These are phyloP conservation scores for Pyronema domesticum DNA, from an alignment of 495 filamentous ascomycete species.

Conservation along the genomic window DNA sequence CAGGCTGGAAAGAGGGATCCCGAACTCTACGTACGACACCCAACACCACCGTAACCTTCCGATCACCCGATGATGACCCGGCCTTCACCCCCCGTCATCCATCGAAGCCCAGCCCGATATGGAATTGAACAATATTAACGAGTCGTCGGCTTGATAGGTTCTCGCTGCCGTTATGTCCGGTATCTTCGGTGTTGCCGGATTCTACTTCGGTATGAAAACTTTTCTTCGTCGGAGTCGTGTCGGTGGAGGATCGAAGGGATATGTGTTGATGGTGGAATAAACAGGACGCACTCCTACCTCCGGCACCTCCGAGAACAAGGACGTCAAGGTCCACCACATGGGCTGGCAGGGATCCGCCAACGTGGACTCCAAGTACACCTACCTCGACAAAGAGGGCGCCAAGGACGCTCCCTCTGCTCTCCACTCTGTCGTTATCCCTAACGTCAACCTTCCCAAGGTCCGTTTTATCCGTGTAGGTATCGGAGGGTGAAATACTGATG, in stretches of 20 bases:
- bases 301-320: slow-evolving; percentile 55
- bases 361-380: slow-evolving; percentile 30
- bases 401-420: slow-evolving; percentile 86
- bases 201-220: slow-evolving; percentile 46
- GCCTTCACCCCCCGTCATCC: background rate
- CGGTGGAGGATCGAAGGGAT: background rate
- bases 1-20: slow-evolving; percentile 58
- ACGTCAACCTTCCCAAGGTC: slow-evolving; percentile 86
- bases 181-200: slow-evolving; percentile 73
- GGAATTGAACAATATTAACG: background rate
- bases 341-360: slow-evolving; percentile 60
- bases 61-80: slow-evolving; percentile 1
- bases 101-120: slow-evolving; percentile 3
- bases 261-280: background rate
- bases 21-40: slow-evolving; percentile 53
- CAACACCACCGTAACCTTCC: background rate
- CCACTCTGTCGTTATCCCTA: slow-evolving; percentile 81
- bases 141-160: slow-evolving; percentile 36
- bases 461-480: slow-evolving; percentile 7
- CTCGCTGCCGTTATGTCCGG: slow-evolving; percentile 81
- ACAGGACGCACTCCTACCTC: slow-evolving; percentile 70
- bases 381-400: slow-evolving; percentile 55
- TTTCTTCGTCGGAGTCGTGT: background rate
- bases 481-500: slow-evolving; percentile 2
- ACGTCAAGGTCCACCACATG: slow-evolving; percentile 59